phyloP scores from a whole-genome alignment of 2,329 filamentous ascomycete genomes.

The Dryadomyces quercus-mongolicae region DNA sequence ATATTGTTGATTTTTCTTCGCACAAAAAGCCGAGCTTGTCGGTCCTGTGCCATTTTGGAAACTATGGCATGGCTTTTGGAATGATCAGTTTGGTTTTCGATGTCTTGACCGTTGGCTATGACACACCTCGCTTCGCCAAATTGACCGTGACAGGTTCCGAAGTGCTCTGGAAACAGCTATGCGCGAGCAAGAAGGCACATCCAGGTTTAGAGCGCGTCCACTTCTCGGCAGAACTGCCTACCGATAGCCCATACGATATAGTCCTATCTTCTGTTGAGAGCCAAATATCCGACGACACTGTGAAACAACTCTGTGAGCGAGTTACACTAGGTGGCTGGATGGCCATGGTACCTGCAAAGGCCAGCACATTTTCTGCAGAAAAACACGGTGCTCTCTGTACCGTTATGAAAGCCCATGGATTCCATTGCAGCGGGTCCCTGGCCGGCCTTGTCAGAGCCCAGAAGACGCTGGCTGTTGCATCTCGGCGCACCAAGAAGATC shows the following conservation, averaged over 20 bases:
- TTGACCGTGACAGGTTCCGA: conserved; percentile 18
- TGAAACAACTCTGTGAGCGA: background rate
- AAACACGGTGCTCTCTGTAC: background rate
- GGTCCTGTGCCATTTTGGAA: conserved; percentile 21
- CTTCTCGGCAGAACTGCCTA: background rate
- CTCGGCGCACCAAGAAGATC: background rate
- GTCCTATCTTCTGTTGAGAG: conserved; percentile 1
- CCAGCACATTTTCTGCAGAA: background rate
- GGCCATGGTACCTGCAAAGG: conserved; percentile 1
- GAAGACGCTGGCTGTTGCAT: background rate
- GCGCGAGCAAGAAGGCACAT: background rate
- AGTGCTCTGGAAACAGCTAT: background rate
- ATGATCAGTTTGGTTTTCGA: conserved; percentile 14
- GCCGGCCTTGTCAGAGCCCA: conserved; percentile 3
- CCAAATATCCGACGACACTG: background rate
- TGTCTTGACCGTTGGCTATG: conserved; percentile 13
- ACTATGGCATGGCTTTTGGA: background rate
- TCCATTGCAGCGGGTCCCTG: too few relatives aligned
- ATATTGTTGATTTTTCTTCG: conserved; percentile 21
- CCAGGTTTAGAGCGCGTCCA: conserved; percentile 5
- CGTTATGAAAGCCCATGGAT: background rate
- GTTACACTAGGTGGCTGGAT: conserved; percentile 7
- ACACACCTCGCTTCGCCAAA: conserved; percentile 21
- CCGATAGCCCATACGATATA: background rate
- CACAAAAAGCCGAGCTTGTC: conserved; percentile 27